Percentiles rank a stretch among this genome's conserved stretches.
Evolutionary conservation across 2,329 filamentous ascomycete species (phyloP).

Genomic region (Gnomoniopsis smithogilvyi): DNA sequence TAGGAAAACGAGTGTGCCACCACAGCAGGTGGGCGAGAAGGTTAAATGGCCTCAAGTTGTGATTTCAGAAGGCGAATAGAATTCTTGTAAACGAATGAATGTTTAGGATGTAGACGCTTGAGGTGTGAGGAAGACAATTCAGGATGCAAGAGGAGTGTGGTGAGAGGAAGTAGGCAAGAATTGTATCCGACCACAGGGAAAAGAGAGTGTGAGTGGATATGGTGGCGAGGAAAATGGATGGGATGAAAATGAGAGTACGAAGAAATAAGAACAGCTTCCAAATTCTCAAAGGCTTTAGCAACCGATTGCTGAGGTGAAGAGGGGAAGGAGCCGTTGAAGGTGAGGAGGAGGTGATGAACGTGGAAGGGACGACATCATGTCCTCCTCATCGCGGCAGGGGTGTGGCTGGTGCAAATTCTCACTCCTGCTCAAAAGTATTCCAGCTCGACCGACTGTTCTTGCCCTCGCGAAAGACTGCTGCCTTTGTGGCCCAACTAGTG

Average conservation of each 20-base stretch:
- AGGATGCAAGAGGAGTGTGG: not conserved
- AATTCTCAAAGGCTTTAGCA: not conserved
- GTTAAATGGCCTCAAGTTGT: not conserved
- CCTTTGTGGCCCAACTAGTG: not conserved
- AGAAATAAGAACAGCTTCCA: not conserved
- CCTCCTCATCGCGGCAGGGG: not conserved
- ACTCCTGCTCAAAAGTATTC: not conserved
- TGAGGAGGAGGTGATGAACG: slow-evolving; percentile 3
- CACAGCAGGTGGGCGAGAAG: not conserved
- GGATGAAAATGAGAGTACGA: slow-evolving; percentile 10
- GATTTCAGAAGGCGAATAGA: not conserved
- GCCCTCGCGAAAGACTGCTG: not conserved
- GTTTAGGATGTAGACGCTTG: slow-evolving; percentile 1
- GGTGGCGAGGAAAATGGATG: slow-evolving; percentile 12
- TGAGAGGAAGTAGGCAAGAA: slow-evolving; percentile 3
- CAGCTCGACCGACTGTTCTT: not conserved
- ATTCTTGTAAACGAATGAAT: slow-evolving; percentile 15
- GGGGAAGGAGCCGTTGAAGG: slow-evolving; percentile 4
- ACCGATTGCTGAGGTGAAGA: slow-evolving; percentile 3
- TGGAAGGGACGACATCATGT: slow-evolving; percentile 15
- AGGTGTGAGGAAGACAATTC: not conserved
- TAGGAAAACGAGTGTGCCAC: not conserved
- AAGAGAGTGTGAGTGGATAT: slow-evolving; percentile 10
- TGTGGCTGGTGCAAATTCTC: not conserved
- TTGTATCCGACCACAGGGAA: slow-evolving; percentile 12